A percentile compares a stretch with the other conserved stretches of the same genome.
Evolutionary conservation across 129 eudicot genomes (phyloP).

Genomic region (Helianthus tuberosus): DNA sequence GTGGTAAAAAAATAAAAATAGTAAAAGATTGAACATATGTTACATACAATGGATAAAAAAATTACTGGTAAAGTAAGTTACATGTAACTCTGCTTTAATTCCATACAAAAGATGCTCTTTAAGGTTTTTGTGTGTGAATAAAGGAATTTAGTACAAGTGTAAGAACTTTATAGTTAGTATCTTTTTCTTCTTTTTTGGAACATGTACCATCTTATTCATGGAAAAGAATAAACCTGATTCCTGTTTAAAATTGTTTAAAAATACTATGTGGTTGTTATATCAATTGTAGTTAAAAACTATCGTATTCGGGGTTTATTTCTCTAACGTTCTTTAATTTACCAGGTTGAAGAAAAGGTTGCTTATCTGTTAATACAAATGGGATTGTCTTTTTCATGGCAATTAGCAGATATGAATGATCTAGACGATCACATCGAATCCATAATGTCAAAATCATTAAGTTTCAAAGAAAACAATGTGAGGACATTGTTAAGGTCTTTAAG

Average conservation of each 20-base stretch:
- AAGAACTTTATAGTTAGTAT: not conserved
- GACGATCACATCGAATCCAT: conserved; percentile 52
- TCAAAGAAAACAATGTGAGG: conserved; percentile 42
- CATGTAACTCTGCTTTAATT: not conserved
- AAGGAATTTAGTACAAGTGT: not conserved
- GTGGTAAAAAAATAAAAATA: not conserved
- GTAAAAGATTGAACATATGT: not conserved
- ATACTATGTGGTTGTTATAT: not conserved
- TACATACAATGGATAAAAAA: not conserved
- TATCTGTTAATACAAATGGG: conserved; percentile 47
- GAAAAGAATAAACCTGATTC: not conserved
- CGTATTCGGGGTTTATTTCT: not conserved
- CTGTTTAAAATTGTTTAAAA: not conserved
- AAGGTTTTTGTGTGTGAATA: not conserved
- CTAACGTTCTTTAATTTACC: conserved; percentile 20
- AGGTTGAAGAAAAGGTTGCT: conserved; percentile 32
- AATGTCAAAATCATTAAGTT: conserved; percentile 48
- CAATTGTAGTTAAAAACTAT: not conserved
- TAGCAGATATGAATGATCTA: conserved; percentile 43
- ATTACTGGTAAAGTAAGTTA: not conserved
- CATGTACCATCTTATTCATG: not conserved
- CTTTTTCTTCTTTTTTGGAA: not conserved
- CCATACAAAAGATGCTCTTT: not conserved
- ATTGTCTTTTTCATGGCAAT: conserved; percentile 55
- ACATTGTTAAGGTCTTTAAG: conserved; percentile 49